These are phyloP conservation scores for Termitomyces sp. DNA, from an alignment of 768 basidiomycete genomes.

Conservation along the genomic window DNA sequence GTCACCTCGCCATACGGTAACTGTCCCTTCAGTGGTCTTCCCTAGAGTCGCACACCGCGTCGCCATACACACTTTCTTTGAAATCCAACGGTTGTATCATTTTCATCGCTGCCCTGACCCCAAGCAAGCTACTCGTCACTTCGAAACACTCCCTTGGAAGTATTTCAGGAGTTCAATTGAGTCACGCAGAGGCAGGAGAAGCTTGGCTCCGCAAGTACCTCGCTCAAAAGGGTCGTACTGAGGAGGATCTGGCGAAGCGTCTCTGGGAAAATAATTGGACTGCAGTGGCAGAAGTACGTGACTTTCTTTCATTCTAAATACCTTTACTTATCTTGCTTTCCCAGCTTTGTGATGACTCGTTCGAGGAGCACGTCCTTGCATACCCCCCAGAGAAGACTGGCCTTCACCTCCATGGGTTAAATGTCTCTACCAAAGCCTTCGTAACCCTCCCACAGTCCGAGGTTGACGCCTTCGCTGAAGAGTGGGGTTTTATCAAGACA, in stretches of 20 bases:
- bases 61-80: constrained; percentile 81
- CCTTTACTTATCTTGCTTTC: background rate
- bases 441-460: constrained; percentile 57
- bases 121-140: constrained; percentile 70
- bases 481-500: constrained; percentile 92
- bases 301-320: background rate
- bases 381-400: constrained; percentile 82
- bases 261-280: constrained; percentile 86
- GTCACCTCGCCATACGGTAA: constrained; percentile 1
- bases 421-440: constrained; percentile 62
- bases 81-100: constrained; percentile 98
- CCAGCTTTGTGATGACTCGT: constrained; percentile 94
- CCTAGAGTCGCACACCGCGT: constrained; percentile 59
- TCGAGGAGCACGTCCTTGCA: constrained; percentile 92
- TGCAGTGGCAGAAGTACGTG: constrained; percentile 80
- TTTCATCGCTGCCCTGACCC: constrained; percentile 82
- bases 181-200: constrained; percentile 83
- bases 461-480: constrained; percentile 76
- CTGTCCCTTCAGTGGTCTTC: constrained; percentile 58
- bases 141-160: constrained; percentile 90
- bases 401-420: constrained; percentile 90
- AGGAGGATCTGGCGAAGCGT: constrained; percentile 63
- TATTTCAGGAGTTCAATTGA: constrained; percentile 30
- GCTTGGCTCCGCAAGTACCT: constrained; percentile 76
- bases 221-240: constrained; percentile 50